Percentiles rank a stretch among this genome's conserved stretches.
These are phyloP conservation scores for Comarum palustre DNA, from an alignment of 306 rosid species.

Conservation along the genomic window DNA sequence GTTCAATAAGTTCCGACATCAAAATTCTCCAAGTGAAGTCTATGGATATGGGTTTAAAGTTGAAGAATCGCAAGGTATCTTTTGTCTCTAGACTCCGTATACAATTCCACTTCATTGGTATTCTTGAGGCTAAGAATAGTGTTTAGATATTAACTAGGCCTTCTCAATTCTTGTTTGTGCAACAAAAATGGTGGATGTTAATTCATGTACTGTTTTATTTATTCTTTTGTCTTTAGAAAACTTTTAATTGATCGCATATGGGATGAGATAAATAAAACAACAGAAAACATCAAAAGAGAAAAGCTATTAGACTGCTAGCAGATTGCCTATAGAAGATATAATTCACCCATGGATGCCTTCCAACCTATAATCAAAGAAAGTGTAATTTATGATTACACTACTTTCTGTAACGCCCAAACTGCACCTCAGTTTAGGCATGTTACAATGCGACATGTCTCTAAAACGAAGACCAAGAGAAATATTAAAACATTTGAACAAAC, in stretches of 20 bases:
- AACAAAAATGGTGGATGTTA: background rate
- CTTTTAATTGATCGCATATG: background rate
- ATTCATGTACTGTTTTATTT: background rate
- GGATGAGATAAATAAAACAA: background rate
- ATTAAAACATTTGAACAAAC: too few relatives aligned
- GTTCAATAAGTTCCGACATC: slow-evolving; percentile 96
- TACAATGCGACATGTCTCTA: too few relatives aligned
- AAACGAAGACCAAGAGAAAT: too few relatives aligned
- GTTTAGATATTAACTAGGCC: slow-evolving; percentile 3
- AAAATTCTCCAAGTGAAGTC: slow-evolving; percentile 97
- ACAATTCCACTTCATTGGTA: background rate
- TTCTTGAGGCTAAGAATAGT: background rate
- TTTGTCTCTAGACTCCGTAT: background rate
- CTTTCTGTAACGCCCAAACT: too few relatives aligned
- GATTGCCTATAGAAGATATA: background rate
- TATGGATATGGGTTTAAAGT: slow-evolving; percentile 93
- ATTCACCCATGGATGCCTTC: background rate
- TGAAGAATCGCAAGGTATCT: slow-evolving; percentile 97
- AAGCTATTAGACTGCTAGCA: background rate
- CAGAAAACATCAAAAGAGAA: background rate
- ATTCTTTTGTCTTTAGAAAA: background rate
- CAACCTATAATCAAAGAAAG: background rate
- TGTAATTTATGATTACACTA: background rate
- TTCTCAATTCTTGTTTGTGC: background rate
- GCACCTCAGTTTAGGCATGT: too few relatives aligned